phyloP scores from a whole-genome alignment of 495 filamentous ascomycete species.

The Talaromyces borbonicus region DNA sequence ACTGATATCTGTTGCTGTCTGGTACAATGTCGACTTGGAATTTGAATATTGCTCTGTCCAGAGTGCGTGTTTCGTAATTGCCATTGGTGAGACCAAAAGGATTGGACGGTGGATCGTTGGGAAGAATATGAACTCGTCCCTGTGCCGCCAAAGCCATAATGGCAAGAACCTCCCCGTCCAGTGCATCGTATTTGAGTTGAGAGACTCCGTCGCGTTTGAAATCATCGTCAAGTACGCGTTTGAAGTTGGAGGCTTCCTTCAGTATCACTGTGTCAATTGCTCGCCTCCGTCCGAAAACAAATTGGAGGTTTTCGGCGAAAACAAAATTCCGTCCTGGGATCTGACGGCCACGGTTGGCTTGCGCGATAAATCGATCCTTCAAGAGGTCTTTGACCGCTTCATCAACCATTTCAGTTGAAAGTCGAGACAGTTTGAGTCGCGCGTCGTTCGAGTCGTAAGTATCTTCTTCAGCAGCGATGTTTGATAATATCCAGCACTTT shows the following conservation, averaged over 20 bases:
- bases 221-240: constrained; percentile 43
- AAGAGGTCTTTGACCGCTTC: constrained; percentile 48
- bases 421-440: constrained; percentile 27
- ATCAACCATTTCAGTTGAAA: constrained; percentile 40
- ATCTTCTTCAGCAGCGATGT: constrained; percentile 41
- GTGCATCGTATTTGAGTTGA: constrained; percentile 24
- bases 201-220: constrained; percentile 29
- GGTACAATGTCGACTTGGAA: constrained; percentile 55
- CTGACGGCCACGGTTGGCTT: constrained; percentile 42
- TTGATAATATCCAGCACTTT: constrained; percentile 55
- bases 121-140: constrained; percentile 45
- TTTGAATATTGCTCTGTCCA: constrained; percentile 52
- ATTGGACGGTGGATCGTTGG: constrained; percentile 49
- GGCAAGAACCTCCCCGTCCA: constrained; percentile 61
- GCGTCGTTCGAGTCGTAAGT: constrained; percentile 36
- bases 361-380: constrained; percentile 48
- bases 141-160: constrained; percentile 57
- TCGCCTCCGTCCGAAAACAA: constrained; percentile 35
- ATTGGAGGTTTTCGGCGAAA: constrained; percentile 46
- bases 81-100: constrained; percentile 64
- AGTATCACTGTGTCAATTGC: constrained; percentile 37
- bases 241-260: constrained; percentile 46
- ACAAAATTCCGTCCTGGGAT: constrained; percentile 46
- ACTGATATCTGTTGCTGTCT: constrained; percentile 45
- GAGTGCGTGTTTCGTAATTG: constrained; percentile 60